These are phyloP conservation scores for Fusarium mangiferae DNA, from an alignment of 2,329 filamentous ascomycete genomes.

Conservation along the genomic window DNA sequence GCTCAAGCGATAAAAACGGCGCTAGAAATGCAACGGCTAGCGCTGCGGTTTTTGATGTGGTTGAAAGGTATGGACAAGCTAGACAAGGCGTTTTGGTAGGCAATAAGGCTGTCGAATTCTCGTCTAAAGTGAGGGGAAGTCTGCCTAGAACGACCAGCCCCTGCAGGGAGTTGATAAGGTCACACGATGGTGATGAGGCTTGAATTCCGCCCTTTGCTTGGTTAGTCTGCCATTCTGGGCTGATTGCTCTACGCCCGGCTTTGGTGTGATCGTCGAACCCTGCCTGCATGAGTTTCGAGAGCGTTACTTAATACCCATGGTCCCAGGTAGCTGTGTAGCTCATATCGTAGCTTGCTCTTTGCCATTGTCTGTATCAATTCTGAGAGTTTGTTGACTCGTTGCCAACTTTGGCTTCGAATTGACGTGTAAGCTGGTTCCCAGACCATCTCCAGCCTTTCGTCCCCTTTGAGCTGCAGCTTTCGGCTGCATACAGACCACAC, in stretches of 20 bases:
- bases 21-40: constrained; percentile 32
- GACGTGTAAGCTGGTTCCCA: neutral
- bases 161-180: constrained; percentile 4
- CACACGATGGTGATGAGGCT: constrained; percentile 35
- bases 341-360: neutral
- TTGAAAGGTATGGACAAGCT: constrained; percentile 29
- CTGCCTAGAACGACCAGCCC: constrained; percentile 16
- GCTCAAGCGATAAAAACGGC: constrained; percentile 6
- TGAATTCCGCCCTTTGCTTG: constrained; percentile 5
- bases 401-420: constrained; percentile 8
- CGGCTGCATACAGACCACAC: neutral
- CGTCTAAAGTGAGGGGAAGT: constrained; percentile 15
- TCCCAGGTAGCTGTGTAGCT: constrained; percentile 16
- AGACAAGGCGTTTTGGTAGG: constrained; percentile 36
- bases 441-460: neutral
- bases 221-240: constrained; percentile 2
- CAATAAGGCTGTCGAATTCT: constrained; percentile 23
- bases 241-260: constrained; percentile 35
- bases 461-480: neutral
- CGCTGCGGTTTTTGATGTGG: neutral
- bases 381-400: neutral
- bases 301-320: constrained; percentile 41
- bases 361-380: neutral
- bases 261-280: constrained; percentile 25
- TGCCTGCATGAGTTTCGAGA: constrained; percentile 8